phyloP scores from a whole-genome alignment of 164 flowering plant genomes.

The Sextonia rubra region DNA sequence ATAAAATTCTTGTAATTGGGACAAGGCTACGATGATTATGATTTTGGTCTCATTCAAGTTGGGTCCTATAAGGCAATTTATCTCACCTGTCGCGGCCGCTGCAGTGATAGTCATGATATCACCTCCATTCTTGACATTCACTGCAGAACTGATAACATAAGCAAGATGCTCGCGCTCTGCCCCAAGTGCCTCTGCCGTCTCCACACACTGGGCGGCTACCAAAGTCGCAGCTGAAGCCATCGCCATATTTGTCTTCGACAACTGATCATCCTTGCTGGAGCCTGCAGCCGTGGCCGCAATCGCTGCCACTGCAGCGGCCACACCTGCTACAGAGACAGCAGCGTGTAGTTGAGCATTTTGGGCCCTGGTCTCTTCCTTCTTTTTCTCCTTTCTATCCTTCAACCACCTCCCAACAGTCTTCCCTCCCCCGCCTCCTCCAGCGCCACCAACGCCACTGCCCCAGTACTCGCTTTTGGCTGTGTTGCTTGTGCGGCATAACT shows the following conservation, averaged over 20 bases:
- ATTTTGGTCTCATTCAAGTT: too few species aligned
- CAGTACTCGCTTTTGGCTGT: background rate
- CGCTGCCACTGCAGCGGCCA: constrained; percentile 91
- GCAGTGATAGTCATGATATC: constrained; percentile 93
- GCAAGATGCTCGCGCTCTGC: constrained; percentile 89
- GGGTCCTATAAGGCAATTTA: too few species aligned
- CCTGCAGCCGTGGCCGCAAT: constrained; percentile 45
- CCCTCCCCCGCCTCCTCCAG: constrained; percentile 15
- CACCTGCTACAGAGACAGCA: constrained; percentile 75
- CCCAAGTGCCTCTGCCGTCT: constrained; percentile 91
- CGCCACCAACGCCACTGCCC: background rate
- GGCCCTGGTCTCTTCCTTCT: constrained; percentile 61
- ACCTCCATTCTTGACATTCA: constrained; percentile 80
- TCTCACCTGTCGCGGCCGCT: constrained; percentile 85
- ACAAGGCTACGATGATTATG: too few species aligned
- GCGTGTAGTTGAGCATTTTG: constrained; percentile 79
- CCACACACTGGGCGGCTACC: constrained; percentile 89
- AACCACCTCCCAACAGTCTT: constrained; percentile 57
- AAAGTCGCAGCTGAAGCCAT: constrained; percentile 83
- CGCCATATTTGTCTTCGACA: constrained; percentile 40
- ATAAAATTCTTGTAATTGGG: too few species aligned
- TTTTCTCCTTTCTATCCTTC: constrained; percentile 74
- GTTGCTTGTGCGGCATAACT: background rate
- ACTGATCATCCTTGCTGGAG: constrained; percentile 22
- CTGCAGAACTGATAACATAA: constrained; percentile 80